Conservation (phyloP, 495 filamentous ascomycete species). For the Alectoria sarmentosa region DNA sequence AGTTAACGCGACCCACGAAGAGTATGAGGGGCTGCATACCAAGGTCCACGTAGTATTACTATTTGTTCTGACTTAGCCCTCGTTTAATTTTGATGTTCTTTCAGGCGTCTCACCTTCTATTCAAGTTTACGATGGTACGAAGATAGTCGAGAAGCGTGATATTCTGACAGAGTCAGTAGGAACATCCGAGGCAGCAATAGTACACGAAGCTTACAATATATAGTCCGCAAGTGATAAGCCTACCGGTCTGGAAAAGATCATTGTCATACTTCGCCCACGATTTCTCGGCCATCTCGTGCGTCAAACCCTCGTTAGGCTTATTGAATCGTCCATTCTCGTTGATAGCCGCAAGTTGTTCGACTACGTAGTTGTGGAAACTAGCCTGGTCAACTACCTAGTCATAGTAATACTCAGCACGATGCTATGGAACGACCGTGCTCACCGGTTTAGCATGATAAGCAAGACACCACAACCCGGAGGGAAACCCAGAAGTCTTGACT, state of each 20-base stretch:
- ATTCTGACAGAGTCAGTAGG: constrained; percentile 38
- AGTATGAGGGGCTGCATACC: neutral
- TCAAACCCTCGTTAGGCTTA: constrained; percentile 44
- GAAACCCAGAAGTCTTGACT: constrained; percentile 48
- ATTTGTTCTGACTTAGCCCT: neutral
- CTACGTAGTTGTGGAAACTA: constrained; percentile 71
- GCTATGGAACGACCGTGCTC: neutral
- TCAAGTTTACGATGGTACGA: constrained; percentile 76
- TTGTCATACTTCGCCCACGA: constrained; percentile 70
- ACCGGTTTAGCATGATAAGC: constrained; percentile 49
- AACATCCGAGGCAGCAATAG: neutral
- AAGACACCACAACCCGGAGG: constrained; percentile 51
- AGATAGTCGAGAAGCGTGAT: constrained; percentile 78
- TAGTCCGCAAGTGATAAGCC: constrained; percentile 71
- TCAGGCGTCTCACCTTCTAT: constrained; percentile 38
- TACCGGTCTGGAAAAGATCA: constrained; percentile 76
- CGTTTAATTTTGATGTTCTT: neutral
- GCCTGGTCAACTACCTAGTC: neutral
- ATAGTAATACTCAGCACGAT: neutral
- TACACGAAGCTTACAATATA: constrained; percentile 47
- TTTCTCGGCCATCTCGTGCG: constrained; percentile 44
- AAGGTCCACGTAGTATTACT: constrained; percentile 70
- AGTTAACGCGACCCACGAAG: neutral
- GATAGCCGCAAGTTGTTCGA: constrained; percentile 57
- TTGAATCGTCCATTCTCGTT: constrained; percentile 68